Conservation (phyloP, 352 stramenopile genomes). For the Phytophthora hybrid region DNA sequence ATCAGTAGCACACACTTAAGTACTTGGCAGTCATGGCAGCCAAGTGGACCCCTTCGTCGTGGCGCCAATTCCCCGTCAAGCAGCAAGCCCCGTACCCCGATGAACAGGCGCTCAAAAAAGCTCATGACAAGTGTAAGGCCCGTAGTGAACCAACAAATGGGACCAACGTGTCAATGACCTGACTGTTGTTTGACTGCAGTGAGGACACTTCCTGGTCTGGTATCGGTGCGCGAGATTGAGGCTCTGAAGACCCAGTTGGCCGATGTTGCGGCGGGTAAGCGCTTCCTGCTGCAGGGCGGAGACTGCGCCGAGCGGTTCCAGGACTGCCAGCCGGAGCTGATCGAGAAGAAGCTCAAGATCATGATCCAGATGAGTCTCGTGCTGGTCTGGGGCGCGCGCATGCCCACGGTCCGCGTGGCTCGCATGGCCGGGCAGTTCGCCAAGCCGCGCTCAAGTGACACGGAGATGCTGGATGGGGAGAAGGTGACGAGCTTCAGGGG, state of each 20-base stretch:
- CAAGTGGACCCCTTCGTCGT: slow-evolving; percentile 77
- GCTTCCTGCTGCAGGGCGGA: slow-evolving; percentile 98
- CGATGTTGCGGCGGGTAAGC: slow-evolving; percentile 95
- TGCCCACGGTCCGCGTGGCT: slow-evolving; percentile 96
- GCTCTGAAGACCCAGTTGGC: slow-evolving; percentile 91
- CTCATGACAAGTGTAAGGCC: slow-evolving; percentile 72
- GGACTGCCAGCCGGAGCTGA: slow-evolving; percentile 86
- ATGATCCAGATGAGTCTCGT: slow-evolving; percentile 98
- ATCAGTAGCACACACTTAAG: neutral
- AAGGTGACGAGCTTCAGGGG: slow-evolving; percentile 96
- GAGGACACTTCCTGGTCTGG: slow-evolving; percentile 88
- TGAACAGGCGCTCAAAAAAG: slow-evolving; percentile 70
- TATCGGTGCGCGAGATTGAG: slow-evolving; percentile 97
- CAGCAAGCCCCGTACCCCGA: slow-evolving; percentile 86
- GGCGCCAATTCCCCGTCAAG: slow-evolving; percentile 81
- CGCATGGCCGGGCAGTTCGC: slow-evolving; percentile 99
- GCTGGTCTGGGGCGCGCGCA: slow-evolving; percentile 97
- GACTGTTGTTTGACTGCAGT: slow-evolving; percentile 56
- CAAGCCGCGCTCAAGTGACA: slow-evolving; percentile 96
- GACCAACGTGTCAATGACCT: slow-evolving; percentile 25
- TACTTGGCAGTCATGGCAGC: slow-evolving; percentile 10
- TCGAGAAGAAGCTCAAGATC: slow-evolving; percentile 95
- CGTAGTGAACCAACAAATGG: neutral
- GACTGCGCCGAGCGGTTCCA: slow-evolving; percentile 99
- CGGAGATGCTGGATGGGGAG: slow-evolving; percentile 95